Evolutionary conservation across 78 protist species (phyloP), one percentile per base, ranked within the genome.

Genomic region (Protostelium mycophagum): DNA sequence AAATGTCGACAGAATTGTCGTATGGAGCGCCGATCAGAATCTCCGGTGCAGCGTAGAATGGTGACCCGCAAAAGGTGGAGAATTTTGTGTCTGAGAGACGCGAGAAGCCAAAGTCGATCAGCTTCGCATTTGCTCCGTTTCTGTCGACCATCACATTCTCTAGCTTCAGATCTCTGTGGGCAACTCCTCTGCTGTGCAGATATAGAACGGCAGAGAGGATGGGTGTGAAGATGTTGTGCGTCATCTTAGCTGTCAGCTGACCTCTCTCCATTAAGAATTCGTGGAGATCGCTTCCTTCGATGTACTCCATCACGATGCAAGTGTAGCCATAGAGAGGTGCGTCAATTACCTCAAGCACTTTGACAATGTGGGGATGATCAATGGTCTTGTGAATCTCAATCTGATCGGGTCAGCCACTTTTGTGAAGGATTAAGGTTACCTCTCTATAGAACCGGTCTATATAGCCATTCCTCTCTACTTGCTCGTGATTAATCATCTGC

Each of bases 21-120:
- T 91, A 91, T 16, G 91, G 91, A 37, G 88, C 91, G 36, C 93
- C 93, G 91, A 91, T 91, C 29, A 91, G 88, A 35, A 91, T 91
- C 84, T 98, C 99, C 0, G 99, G 98, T 28, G 98, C 98, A 98
- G 96, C 96, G 98, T 98, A 97, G 93, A 96, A 97, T 83, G 98
- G 98, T 28, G 98, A 96, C 5, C 98, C 99, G 37, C 96, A 98
- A 0, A 97, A 97, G 0, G 98, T 88, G 1, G 93, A 85, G 86
- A 98, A 90, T 86, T 92, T 96, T 36, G 86, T 87, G 28, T 95
- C 95, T n/a, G n/a, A n/a, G n/a, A n/a, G n/a, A n/a, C n/a, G n/a
- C n/a, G n/a, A n/a, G n/a, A n/a, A n/a, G n/a, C n/a, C n/a, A n/a
- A n/a, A n/a, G n/a, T n/a, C n/a, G n/a, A n/a, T n/a, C n/a, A n/a